phyloP scores from a whole-genome alignment of 2,329 filamentous ascomycete species.

The Talaromyces sp. region DNA sequence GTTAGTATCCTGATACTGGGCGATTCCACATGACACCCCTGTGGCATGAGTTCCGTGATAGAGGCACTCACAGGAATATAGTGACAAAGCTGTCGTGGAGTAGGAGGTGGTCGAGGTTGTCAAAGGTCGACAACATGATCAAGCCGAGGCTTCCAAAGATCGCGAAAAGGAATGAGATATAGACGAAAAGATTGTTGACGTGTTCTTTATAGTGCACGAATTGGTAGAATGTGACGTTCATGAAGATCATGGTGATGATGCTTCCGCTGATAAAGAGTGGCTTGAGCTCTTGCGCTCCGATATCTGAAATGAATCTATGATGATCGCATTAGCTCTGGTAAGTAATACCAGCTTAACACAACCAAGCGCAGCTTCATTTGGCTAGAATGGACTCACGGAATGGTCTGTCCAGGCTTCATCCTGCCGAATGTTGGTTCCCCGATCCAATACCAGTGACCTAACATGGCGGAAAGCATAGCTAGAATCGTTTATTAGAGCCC shows the following conservation, averaged over 20 bases:
- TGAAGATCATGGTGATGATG: constrained; percentile 18
- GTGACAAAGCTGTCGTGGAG: constrained; percentile 22
- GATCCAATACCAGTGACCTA: constrained; percentile 20
- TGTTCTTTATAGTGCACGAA: constrained; percentile 19
- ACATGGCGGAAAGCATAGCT: constrained; percentile 19
- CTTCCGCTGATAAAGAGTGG: constrained; percentile 20
- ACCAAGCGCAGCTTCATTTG: too few species aligned
- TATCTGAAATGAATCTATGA: constrained; percentile 23
- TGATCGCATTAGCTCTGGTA: neutral
- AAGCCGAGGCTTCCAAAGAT: constrained; percentile 19
- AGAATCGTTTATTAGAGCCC: constrained; percentile 2
- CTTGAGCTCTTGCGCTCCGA: constrained; percentile 19
- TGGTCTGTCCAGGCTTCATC: constrained; percentile 23
- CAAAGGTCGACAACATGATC: constrained; percentile 19
- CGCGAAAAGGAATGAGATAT: constrained; percentile 19
- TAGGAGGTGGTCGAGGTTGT: constrained; percentile 20
- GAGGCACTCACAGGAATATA: constrained; percentile 17
- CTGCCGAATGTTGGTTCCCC: constrained; percentile 20
- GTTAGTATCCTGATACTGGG: constrained; percentile 14
- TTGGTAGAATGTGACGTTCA: constrained; percentile 22
- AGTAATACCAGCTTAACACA: too few species aligned
- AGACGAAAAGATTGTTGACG: constrained; percentile 15
- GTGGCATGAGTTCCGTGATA: neutral
- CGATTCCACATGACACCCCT: too few species aligned
- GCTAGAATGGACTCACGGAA: constrained; percentile 20